Percentiles rank a stretch among this genome's conserved stretches.
phyloP scores from a whole-genome alignment of 2,329 filamentous ascomycete genomes.

The Coleophoma cylindrospora region DNA sequence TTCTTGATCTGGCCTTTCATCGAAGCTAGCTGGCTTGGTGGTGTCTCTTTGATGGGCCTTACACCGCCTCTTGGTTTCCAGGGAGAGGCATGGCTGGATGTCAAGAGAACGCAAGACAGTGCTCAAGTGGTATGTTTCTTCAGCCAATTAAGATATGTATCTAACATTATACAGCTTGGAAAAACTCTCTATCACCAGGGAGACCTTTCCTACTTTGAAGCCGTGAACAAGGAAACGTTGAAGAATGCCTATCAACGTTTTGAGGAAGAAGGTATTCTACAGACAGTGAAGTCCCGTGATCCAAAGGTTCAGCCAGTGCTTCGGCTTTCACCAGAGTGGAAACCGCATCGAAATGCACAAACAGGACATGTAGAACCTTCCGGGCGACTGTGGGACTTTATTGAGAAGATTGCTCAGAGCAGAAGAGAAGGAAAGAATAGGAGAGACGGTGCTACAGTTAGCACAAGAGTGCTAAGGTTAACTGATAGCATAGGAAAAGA shows the following conservation, averaged over 20 bases:
- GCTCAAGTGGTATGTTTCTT: constrained; percentile 66
- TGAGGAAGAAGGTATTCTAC: constrained; percentile 83
- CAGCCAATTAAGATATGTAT: constrained; percentile 4
- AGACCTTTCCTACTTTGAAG: constrained; percentile 94
- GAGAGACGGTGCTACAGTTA: constrained; percentile 87
- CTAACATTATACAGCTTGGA: constrained; percentile 56
- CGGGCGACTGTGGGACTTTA: constrained; percentile 87
- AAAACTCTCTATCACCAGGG: constrained; percentile 98
- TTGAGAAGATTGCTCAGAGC: constrained; percentile 76
- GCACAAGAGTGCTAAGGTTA: constrained; percentile 71
- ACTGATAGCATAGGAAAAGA: constrained; percentile 67
- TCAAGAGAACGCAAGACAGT: constrained; percentile 71
- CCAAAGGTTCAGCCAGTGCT: constrained; percentile 56
- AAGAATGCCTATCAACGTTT: constrained; percentile 89
- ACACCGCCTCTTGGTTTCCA: constrained; percentile 58
- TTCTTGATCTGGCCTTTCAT: constrained; percentile 99
- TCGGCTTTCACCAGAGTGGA: constrained; percentile 70
- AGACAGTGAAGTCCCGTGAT: constrained; percentile 65
- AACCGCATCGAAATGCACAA: constrained; percentile 56
- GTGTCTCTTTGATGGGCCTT: constrained; percentile 81
- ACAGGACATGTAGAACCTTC: constrained; percentile 60
- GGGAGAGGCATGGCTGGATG: constrained; percentile 71
- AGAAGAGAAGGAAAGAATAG: constrained; percentile 92
- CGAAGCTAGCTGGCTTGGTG: constrained; percentile 87
- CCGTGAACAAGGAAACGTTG: constrained; percentile 95